Percentiles rank a stretch among this genome's conserved stretches.
Conservation (phyloP, 177 flowering plant genomes). For the Tripterygium wilfordii region DNA sequence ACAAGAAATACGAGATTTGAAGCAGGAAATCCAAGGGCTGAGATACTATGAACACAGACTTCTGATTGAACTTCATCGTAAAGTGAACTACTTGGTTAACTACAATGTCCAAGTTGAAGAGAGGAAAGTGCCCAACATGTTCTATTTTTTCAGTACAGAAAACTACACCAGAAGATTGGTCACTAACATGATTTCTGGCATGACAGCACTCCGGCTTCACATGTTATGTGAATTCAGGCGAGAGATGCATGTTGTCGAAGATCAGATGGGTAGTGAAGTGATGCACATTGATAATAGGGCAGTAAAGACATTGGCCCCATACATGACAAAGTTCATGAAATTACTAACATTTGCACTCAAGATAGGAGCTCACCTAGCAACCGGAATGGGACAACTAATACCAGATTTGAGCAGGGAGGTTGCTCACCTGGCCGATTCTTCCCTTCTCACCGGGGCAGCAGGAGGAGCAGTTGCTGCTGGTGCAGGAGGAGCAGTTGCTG, state of each 20-base stretch:
- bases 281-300: constrained; percentile 77
- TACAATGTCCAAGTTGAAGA: constrained; percentile 74
- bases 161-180: constrained; percentile 63
- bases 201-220: constrained; percentile 82
- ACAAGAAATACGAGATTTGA: constrained; percentile 77
- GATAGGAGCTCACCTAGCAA: constrained; percentile 84
- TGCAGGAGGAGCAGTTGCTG: constrained; percentile 59
- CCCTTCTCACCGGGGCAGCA: constrained; percentile 58
- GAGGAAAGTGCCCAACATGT: constrained; percentile 89
- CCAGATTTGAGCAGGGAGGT: constrained; percentile 85
- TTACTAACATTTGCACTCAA: constrained; percentile 79
- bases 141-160: constrained; percentile 75
- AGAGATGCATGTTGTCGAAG: constrained; percentile 94
- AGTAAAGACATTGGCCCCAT: constrained; percentile 64
- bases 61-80: constrained; percentile 64
- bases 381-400: constrained; percentile 90
- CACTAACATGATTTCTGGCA: constrained; percentile 73
- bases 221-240: constrained; percentile 75
- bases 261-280: constrained; percentile 81
- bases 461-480: constrained; percentile 72
- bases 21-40: constrained; percentile 92
- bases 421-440: constrained; percentile 55
- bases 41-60: constrained; percentile 83
- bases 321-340: constrained; percentile 87
- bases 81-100: constrained; percentile 69